phyloP scores from a whole-genome alignment of 768 basidiomycete genomes.

The Kwoniella dendrophila region DNA sequence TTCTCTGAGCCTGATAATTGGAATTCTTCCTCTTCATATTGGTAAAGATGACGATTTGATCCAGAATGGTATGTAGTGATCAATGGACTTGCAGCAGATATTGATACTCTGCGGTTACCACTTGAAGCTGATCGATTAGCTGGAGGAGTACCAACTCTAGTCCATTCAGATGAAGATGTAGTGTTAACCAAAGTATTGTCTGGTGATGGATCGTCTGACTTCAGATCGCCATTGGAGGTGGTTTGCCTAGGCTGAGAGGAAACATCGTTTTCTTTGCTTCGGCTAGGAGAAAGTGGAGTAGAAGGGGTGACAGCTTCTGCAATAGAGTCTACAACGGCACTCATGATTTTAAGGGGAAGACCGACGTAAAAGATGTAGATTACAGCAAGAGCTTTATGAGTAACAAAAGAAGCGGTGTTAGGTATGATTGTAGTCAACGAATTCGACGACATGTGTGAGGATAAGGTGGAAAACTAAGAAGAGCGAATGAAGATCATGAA shows the following conservation, averaged over 20 bases:
- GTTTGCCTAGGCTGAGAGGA: background rate
- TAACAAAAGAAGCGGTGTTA: conserved; percentile 8
- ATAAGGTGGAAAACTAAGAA: too few species aligned
- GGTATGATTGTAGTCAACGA: background rate
- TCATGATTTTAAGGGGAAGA: conserved; percentile 20
- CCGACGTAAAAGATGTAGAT: conserved; percentile 17
- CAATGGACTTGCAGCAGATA: conserved; percentile 12
- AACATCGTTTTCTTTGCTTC: background rate
- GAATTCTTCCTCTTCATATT: background rate
- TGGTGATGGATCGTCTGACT: background rate
- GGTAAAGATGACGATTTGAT: background rate
- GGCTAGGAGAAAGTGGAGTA: background rate
- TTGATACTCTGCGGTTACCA: conserved; percentile 3
- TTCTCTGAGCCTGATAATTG: background rate
- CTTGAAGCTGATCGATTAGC: conserved; percentile 8
- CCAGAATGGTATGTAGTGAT: conserved; percentile 6
- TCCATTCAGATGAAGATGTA: background rate
- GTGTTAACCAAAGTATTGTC: background rate
- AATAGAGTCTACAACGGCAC: conserved; percentile 12
- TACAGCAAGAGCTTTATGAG: conserved; percentile 8
- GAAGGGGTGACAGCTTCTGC: conserved; percentile 6
- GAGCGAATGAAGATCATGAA: too few species aligned
- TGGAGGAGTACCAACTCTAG: conserved; percentile 12
- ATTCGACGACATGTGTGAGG: conserved; percentile 9
- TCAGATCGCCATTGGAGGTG: background rate